phyloP scores from a whole-genome alignment of 345 rosid species.

The Gossypium thurberi region DNA sequence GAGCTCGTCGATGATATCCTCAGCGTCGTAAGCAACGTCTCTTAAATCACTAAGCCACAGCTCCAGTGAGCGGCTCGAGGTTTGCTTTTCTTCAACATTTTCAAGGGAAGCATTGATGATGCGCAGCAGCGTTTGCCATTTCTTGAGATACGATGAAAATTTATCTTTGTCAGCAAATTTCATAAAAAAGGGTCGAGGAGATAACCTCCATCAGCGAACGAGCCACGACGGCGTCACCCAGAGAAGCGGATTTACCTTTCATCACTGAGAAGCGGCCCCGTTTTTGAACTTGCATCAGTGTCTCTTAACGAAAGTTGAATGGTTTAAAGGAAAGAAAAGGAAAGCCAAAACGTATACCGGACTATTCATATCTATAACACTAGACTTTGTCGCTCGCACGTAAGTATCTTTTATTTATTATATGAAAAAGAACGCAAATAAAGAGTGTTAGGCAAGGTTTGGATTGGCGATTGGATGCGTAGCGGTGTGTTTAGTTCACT shows the following conservation, averaged over 20 bases:
- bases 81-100: constrained; percentile 25
- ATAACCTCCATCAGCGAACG: neutral
- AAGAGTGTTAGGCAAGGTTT: too few relatives aligned
- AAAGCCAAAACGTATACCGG: too few relatives aligned
- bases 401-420: too few relatives aligned
- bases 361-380: too few relatives aligned
- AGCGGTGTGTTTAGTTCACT: rapidly evolving
- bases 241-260: neutral
- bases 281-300: too few relatives aligned
- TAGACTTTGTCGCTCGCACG: too few relatives aligned
- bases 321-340: too few relatives aligned
- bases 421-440: too few relatives aligned
- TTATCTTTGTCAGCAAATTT: neutral
- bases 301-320: too few relatives aligned
- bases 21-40: constrained; percentile 21
- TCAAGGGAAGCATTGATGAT: constrained; percentile 13
- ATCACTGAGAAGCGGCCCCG: too few relatives aligned
- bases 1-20: constrained; percentile 30
- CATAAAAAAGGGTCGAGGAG: neutral
- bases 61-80: neutral
- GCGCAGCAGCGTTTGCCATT: neutral
- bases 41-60: constrained; percentile 16
- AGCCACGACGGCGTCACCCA: neutral
- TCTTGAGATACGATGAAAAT: neutral
- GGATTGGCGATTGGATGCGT: too few relatives aligned